phyloP scores from a whole-genome alignment of 1,284 basidiomycete genomes.

The Ustilago bromivora region DNA sequence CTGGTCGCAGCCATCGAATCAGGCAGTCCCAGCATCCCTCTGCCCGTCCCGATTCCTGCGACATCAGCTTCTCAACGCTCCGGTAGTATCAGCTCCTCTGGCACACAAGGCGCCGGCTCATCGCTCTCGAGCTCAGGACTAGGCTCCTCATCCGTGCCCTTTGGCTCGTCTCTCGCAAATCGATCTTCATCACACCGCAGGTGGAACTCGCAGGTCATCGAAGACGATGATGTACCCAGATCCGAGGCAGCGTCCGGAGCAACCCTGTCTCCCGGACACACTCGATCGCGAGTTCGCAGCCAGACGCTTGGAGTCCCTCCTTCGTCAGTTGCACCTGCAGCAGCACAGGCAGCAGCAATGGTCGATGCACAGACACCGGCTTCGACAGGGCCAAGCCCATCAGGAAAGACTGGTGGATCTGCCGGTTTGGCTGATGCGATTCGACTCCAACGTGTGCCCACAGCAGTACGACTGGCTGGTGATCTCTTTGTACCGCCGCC shows the following conservation, averaged over 20 bases:
- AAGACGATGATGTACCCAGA: conserved; percentile 27
- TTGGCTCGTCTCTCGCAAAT: conserved; percentile 20
- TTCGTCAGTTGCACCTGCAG: conserved; percentile 8
- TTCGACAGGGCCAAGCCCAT: conserved; percentile 37
- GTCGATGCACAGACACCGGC: conserved; percentile 9
- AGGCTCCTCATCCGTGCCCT: conserved; percentile 38
- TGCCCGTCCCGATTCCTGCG: conserved; percentile 41
- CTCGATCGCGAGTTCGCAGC: conserved; percentile 55
- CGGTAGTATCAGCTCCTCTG: conserved; percentile 46
- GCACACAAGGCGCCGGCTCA: conserved; percentile 38
- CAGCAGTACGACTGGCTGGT: conserved; percentile 73
- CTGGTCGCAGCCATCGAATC: conserved; percentile 66
- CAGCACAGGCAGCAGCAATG: conserved; percentile 10
- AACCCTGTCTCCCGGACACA: conserved; percentile 23
- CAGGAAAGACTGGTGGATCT: conserved; percentile 12
- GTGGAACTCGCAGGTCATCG: conserved; percentile 36
- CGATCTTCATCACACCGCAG: conserved; percentile 21
- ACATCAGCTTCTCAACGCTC: conserved; percentile 36
- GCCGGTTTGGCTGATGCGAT: conserved; percentile 70
- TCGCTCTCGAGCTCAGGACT: conserved; percentile 37
- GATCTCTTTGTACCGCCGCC: conserved; percentile 68
- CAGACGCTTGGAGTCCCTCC: conserved; percentile 51
- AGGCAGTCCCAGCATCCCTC: conserved; percentile 50
- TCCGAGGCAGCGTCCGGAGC: conserved; percentile 10
- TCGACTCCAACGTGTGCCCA: conserved; percentile 73